Conservation (phyloP, 148 eudicot species). For the Beta vulgaris region DNA sequence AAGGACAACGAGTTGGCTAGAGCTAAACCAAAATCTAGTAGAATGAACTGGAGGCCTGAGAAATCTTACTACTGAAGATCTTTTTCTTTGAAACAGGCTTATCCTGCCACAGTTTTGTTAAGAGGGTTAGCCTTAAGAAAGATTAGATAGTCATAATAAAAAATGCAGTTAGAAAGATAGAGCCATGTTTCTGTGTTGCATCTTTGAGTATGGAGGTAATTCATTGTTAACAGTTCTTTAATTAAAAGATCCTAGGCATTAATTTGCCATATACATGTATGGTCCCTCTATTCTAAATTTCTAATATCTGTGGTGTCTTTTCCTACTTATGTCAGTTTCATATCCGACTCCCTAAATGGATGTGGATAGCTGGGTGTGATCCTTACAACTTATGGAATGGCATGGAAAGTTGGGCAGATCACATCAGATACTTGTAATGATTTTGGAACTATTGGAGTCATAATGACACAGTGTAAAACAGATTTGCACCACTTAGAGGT, state of each 20-base stretch:
- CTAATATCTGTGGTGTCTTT: too few species aligned
- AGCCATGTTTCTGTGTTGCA: too few species aligned
- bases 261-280: too few species aligned
- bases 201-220: too few species aligned
- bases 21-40: neutral
- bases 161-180: neutral
- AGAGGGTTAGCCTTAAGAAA: neutral
- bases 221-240: too few species aligned
- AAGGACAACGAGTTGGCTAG: neutral
- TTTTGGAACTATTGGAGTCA: neutral
- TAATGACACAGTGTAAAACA: neutral
- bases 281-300: too few species aligned
- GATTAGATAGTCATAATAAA: neutral
- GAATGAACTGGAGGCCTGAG: neutral
- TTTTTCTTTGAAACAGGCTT: neutral
- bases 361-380: neutral
- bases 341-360: neutral
- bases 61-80: neutral
- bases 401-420: neutral
- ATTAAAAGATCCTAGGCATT: too few species aligned
- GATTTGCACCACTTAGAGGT: neutral
- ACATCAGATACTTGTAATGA: neutral
- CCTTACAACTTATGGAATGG: neutral
- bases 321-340: too few species aligned
- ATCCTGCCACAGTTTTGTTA: neutral